Percentiles rank a stretch among this genome's conserved stretches.
phyloP scores from a whole-genome alignment of 257 asterid species.

The Capsicum baccatum region DNA sequence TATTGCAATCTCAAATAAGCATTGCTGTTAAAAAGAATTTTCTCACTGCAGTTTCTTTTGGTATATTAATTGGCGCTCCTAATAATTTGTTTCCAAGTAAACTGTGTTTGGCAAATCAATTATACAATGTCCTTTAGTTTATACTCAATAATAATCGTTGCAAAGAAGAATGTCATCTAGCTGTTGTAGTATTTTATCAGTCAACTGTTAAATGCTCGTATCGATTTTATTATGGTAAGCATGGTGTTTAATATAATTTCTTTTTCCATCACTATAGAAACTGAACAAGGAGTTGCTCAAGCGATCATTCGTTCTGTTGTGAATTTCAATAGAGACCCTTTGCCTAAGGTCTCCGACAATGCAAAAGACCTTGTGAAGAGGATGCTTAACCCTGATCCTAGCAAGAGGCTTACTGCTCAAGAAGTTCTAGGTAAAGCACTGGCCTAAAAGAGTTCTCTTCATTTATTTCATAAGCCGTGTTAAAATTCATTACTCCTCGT shows the following conservation, averaged over 20 bases:
- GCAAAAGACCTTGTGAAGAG: constrained; percentile 58
- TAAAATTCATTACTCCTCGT: neutral
- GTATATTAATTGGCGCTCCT: neutral
- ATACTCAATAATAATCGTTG: neutral
- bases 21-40: neutral
- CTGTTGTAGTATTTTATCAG: neutral
- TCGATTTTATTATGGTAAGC: neutral
- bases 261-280: constrained; percentile 39
- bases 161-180: neutral
- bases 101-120: neutral
- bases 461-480: neutral
- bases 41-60: neutral
- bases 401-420: constrained; percentile 54
- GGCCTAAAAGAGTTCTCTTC: neutral
- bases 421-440: constrained; percentile 49
- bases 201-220: neutral
- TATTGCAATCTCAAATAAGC: neutral
- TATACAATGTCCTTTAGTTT: neutral
- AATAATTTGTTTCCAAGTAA: neutral
- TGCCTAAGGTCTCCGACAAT: constrained; percentile 58
- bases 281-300: constrained; percentile 63
- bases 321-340: constrained; percentile 55
- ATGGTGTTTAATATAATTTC: neutral
- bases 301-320: constrained; percentile 57
- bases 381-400: constrained; percentile 60